Evolutionary conservation across 2,329 filamentous ascomycete genomes (phyloP), one percentile per base, ranked within the genome.

Genomic region (Mycocentrospora acerina): DNA sequence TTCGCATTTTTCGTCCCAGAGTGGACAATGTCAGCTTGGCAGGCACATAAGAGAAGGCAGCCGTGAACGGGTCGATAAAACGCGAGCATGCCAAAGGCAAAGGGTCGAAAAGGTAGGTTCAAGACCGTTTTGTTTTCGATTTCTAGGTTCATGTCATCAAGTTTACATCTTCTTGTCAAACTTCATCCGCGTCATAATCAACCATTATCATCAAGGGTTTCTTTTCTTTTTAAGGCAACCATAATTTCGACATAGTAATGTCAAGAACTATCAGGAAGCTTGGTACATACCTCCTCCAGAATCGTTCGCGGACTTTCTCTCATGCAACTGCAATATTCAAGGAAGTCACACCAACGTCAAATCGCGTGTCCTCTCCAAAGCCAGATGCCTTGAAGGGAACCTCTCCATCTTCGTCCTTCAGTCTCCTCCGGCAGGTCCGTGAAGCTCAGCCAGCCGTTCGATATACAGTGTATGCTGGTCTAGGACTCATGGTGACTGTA

Each of bases 1-100:
- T 37, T 59, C 59, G 55, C 59, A 44, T 40, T 59, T 48, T 54
- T 31, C 41, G 14, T 37, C 57, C 46, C 40, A 42, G 58, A 53
- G 44, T 19, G 48, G 53, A 58, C 32, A 29, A 37, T 19, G 27
- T 15, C 9, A 17, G 32, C 54, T 60, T 60, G 57, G 59, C 52
- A 24, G 16, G 25, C 38, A 18, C 37, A 40, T 35, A 22, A 31
- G 17, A 30, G 32, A 36, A 34, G 30, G 13, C 29, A 24, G 28
- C 19, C 37, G 34, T 15, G 24, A 15, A 37, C 29, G 10, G 37
- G 48, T 43, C 41, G 32, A 27, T 24, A 40, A 24, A 46, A 15
- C 34, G 44, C 46, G 42, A 46, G 16, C 10, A 35, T 7, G 25
- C 2, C 29, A 11, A 38, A 30, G 34, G 41, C 45, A 50, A 33